These are phyloP conservation scores for Pleurozium schreberi DNA, from an alignment of 225 moss, liverwort and hornwort species.

Conservation along the genomic window DNA sequence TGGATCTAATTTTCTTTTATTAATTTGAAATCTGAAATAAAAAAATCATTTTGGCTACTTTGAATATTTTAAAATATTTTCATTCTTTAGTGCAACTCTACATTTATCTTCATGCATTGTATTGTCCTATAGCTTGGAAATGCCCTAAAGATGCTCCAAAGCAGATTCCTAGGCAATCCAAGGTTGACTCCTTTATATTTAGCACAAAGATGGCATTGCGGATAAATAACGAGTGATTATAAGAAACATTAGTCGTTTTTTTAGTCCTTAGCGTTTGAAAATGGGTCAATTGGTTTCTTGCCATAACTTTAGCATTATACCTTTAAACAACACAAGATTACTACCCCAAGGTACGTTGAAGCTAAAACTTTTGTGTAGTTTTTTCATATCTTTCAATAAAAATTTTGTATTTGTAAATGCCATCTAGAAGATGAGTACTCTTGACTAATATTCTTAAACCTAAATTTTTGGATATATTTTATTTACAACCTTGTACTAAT, in stretches of 20 bases:
- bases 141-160: no score
- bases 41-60: no score
- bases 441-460: background rate
- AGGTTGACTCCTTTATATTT: background rate
- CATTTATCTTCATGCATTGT: no score
- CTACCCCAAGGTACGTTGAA: background rate
- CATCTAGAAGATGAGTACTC: background rate
- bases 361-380: background rate
- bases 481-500: background rate
- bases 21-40: no score
- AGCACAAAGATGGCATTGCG: background rate
- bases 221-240: background rate
- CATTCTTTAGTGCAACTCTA: no score
- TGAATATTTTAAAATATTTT: no score
- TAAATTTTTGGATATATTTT: background rate
- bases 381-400: background rate
- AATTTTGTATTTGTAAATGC: background rate
- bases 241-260: rapidly evolving
- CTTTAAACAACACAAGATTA: no score
- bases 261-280: background rate
- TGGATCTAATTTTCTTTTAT: no score
- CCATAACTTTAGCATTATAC: no score
- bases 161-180: no score
- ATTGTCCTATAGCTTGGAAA: no score
- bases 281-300: background rate